Percentiles rank a stretch among this genome's conserved stretches.
phyloP scores from a whole-genome alignment of 352 stramenopile species.

The Aphanomyces invadans region DNA sequence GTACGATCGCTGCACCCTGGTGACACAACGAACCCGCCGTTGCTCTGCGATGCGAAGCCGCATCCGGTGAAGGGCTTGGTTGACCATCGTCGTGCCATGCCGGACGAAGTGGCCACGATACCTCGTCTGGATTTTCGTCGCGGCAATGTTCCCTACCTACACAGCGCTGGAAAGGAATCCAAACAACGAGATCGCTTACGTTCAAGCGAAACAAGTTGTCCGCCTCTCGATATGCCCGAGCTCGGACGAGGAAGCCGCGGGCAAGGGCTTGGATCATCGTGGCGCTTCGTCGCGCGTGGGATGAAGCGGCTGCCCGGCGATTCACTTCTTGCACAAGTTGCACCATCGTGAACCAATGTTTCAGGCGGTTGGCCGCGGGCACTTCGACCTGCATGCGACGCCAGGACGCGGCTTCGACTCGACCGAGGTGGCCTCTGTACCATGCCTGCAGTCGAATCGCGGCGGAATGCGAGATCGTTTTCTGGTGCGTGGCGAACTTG shows the following conservation, averaged over 20 bases:
- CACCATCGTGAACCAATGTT: slow-evolving; percentile 43
- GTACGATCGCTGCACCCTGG: slow-evolving; percentile 47
- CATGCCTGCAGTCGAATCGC: slow-evolving; percentile 62
- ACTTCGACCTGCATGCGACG: slow-evolving; percentile 44
- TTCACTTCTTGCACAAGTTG: slow-evolving; percentile 37
- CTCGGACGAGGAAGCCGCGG: slow-evolving; percentile 36
- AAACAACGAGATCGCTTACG: background rate
- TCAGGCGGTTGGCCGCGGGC: slow-evolving; percentile 43
- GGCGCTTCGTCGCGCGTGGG: slow-evolving; percentile 31
- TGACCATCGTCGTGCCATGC: background rate
- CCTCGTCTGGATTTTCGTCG: background rate
- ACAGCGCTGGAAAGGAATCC: background rate
- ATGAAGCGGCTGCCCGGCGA: slow-evolving; percentile 30
- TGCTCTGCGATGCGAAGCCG: background rate
- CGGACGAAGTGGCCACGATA: background rate
- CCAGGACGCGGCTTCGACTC: slow-evolving; percentile 45
- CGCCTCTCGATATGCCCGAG: background rate
- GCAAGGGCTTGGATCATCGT: slow-evolving; percentile 53
- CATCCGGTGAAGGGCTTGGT: slow-evolving; percentile 5
- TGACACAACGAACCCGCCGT: slow-evolving; percentile 16
- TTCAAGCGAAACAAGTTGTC: background rate
- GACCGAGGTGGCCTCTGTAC: slow-evolving; percentile 47
- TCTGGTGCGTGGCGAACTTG: slow-evolving; percentile 67
- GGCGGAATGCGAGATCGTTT: slow-evolving; percentile 61
- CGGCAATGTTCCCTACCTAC: background rate